Conservation (phyloP, 2,329 filamentous ascomycete genomes). For the Epichloe hybrida region DNA sequence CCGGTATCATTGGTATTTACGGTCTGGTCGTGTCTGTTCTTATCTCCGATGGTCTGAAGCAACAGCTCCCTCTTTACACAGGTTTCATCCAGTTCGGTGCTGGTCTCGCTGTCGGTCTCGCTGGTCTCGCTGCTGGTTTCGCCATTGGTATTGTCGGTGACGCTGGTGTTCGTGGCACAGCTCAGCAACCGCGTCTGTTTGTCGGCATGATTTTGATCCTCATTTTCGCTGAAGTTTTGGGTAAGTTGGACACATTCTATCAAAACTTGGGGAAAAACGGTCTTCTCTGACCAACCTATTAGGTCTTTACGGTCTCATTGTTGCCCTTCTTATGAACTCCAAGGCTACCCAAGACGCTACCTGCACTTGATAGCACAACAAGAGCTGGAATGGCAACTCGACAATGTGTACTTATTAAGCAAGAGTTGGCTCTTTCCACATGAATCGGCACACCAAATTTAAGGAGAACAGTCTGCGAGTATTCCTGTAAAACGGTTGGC, state of each 20-base stretch:
- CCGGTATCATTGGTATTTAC: slow-evolving; percentile 99
- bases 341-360: slow-evolving; percentile 55
- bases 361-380: slow-evolving; percentile 27
- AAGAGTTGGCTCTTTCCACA: slow-evolving; percentile 12
- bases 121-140: slow-evolving; percentile 73
- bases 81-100: slow-evolving; percentile 79
- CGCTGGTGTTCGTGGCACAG: slow-evolving; percentile 75
- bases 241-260: slow-evolving; percentile 36
- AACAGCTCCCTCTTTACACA: slow-evolving; percentile 62
- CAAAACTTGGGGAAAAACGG: background rate
- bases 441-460: slow-evolving; percentile 11
- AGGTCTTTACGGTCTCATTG: slow-evolving; percentile 99
- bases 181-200: slow-evolving; percentile 74
- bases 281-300: slow-evolving; percentile 12
- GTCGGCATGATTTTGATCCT: slow-evolving; percentile 98
- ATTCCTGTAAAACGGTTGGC: slow-evolving; percentile 4
- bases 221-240: slow-evolving; percentile 98
- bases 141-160: slow-evolving; percentile 83
- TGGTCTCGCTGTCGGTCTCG: slow-evolving; percentile 67
- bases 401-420: slow-evolving; percentile 23
- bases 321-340: slow-evolving; percentile 98
- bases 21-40: slow-evolving; percentile 79
- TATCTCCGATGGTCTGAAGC: slow-evolving; percentile 66
- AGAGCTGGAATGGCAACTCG: slow-evolving; percentile 15
- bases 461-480: slow-evolving; percentile 11